Percentiles rank a stretch among this genome's conserved stretches.
Conservation (phyloP, 208 protist species). For the Leishmania major region DNA sequence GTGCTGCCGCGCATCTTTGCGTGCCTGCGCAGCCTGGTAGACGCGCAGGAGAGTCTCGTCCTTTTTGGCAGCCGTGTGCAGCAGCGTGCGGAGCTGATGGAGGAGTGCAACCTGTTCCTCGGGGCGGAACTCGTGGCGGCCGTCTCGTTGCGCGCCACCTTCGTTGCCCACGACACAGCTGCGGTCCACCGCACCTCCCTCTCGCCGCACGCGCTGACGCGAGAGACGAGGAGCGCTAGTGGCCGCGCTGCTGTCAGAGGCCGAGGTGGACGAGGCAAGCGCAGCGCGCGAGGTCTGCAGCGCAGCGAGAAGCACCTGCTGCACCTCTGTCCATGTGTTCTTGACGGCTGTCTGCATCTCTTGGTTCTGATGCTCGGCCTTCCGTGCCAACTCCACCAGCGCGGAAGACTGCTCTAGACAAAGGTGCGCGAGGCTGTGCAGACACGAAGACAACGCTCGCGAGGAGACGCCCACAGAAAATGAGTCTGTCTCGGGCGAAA, state of each 20-base stretch:
- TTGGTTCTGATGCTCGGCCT: conserved; percentile 21
- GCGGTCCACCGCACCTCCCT: background rate
- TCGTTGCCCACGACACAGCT: background rate
- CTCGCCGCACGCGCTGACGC: background rate
- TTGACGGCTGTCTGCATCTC: conserved; percentile 31
- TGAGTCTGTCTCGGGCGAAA: background rate
- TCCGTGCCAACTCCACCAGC: conserved; percentile 26
- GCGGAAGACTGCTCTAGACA: conserved; percentile 31
- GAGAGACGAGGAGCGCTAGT: background rate
- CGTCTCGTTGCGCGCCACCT: background rate
- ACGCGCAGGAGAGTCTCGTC: conserved; percentile 66
- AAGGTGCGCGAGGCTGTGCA: conserved; percentile 30
- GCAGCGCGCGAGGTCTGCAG: conserved; percentile 26
- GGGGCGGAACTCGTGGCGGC: conserved; percentile 5
- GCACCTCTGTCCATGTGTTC: conserved; percentile 34
- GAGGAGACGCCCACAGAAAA: background rate
- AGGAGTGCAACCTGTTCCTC: conserved; percentile 33
- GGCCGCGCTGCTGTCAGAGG: background rate
- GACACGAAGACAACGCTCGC: conserved; percentile 22
- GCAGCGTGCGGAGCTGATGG: conserved; percentile 46
- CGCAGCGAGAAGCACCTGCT: conserved; percentile 20
- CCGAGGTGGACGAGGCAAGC: background rate
- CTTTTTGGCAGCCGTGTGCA: conserved; percentile 58
- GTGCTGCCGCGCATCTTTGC: conserved; percentile 29
- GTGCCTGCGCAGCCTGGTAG: conserved; percentile 42